Evolutionary conservation across 2,329 filamentous ascomycete species (phyloP).

Genomic region (Fusarium udum): DNA sequence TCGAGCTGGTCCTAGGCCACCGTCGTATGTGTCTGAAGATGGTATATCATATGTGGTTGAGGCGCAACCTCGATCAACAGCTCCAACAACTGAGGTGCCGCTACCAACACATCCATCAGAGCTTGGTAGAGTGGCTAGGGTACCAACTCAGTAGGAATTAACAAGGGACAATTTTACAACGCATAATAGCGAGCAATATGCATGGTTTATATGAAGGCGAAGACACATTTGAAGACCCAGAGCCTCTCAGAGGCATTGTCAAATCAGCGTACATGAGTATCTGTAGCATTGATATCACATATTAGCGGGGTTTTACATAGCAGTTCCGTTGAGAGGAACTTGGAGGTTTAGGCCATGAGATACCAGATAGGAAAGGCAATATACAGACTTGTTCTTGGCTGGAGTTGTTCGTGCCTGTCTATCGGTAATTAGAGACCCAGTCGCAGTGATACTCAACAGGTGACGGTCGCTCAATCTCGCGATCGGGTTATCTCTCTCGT

Average conservation of each 20-base stretch:
- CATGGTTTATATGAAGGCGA: background rate
- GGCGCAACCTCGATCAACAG: conserved; percentile 68
- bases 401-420: background rate
- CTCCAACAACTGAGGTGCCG: conserved; percentile 55
- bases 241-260: conserved; percentile 1
- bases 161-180: background rate
- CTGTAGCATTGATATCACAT: conserved; percentile 14
- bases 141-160: conserved; percentile 20
- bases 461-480: background rate
- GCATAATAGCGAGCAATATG: background rate
- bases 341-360: conserved; percentile 7
- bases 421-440: conserved; percentile 8
- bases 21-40: conserved; percentile 80
- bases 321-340: conserved; percentile 1
- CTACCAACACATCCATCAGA: conserved; percentile 62
- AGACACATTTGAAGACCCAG: background rate
- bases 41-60: conserved; percentile 78
- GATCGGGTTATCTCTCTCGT: conserved; percentile 10
- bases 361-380: conserved; percentile 21
- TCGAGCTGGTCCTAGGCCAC: conserved; percentile 63
- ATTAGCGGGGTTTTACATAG: conserved; percentile 20
- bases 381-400: background rate
- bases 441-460: conserved; percentile 12
- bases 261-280: conserved; percentile 24
- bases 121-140: conserved; percentile 42